Evolutionary conservation across 352 stramenopile genomes (phyloP).

Genomic region (Phytophthora constricta): DNA sequence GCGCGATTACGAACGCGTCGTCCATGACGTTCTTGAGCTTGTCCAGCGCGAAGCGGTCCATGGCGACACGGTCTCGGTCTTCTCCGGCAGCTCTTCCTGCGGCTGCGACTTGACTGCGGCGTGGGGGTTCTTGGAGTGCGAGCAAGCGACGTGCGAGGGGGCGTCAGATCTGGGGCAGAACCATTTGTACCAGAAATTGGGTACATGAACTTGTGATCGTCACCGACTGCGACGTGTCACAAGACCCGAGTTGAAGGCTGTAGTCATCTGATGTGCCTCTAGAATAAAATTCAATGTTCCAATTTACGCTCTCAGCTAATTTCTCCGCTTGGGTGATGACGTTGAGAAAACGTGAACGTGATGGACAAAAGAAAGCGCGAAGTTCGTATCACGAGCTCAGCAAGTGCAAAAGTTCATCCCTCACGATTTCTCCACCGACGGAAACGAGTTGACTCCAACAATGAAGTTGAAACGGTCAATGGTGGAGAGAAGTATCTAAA

Average conservation of each 20-base stretch:
- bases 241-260: no score
- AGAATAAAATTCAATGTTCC: no score
- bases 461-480: constrained; percentile 94
- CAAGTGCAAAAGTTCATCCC: constrained; percentile 78
- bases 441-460: constrained; percentile 91
- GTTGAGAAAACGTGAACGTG: no score
- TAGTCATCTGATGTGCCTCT: no score
- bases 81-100: constrained; percentile 12
- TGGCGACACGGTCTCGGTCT: constrained; percentile 30
- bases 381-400: constrained; percentile 53
- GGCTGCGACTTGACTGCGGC: neutral
- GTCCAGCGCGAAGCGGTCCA: constrained; percentile 88
- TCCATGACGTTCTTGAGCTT: constrained; percentile 90
- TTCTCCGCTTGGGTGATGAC: no score
- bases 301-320: no score
- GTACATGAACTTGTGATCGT: no score
- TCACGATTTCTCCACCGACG: constrained; percentile 81
- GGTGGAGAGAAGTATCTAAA: no score
- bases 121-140: neutral
- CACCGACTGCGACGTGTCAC: no score
- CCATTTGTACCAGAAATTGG: neutral
- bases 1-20: constrained; percentile 70
- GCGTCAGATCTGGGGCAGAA: neutral
- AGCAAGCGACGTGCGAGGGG: neutral
- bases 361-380: constrained; percentile 61